Evolutionary conservation across 768 basidiomycete genomes (phyloP).

Genomic region (Suillus sp.): DNA sequence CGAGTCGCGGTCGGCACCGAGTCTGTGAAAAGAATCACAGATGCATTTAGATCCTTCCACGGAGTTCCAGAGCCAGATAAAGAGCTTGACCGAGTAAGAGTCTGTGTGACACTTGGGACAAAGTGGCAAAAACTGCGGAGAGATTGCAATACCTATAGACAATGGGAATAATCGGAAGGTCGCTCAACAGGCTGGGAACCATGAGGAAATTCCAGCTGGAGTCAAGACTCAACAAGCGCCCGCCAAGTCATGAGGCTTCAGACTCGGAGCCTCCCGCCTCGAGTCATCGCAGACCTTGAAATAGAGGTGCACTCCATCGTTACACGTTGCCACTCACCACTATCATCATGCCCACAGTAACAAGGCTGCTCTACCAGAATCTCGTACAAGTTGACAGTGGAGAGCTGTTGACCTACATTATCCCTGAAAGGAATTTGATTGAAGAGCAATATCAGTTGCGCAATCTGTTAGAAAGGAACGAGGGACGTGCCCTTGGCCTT

Average conservation of each 20-base stretch:
- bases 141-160: not conserved
- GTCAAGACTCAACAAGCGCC: not conserved
- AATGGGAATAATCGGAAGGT: not conserved
- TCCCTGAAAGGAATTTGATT: slow-evolving; percentile 26
- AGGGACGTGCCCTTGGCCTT: slow-evolving; percentile 35
- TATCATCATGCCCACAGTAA: slow-evolving; percentile 15
- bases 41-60: not conserved
- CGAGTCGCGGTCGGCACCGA: not conserved
- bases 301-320: slow-evolving; percentile 1
- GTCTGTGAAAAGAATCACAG: not conserved
- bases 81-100: not conserved
- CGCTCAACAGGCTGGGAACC: not conserved
- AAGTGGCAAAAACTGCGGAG: not conserved
- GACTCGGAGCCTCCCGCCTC: not conserved
- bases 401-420: slow-evolving; percentile 18
- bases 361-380: slow-evolving; percentile 30
- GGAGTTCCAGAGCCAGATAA: not conserved
- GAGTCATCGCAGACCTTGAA: not conserved
- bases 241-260: not conserved
- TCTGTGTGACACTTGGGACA: not conserved
- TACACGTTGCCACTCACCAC: slow-evolving; percentile 1
- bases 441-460: slow-evolving; percentile 25
- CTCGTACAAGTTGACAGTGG: slow-evolving; percentile 29
- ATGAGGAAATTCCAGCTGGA: not conserved
- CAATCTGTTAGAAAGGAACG: slow-evolving; percentile 32